Conservation (phyloP, 2,329 filamentous ascomycete species). For the Colletotrichum sp. region DNA sequence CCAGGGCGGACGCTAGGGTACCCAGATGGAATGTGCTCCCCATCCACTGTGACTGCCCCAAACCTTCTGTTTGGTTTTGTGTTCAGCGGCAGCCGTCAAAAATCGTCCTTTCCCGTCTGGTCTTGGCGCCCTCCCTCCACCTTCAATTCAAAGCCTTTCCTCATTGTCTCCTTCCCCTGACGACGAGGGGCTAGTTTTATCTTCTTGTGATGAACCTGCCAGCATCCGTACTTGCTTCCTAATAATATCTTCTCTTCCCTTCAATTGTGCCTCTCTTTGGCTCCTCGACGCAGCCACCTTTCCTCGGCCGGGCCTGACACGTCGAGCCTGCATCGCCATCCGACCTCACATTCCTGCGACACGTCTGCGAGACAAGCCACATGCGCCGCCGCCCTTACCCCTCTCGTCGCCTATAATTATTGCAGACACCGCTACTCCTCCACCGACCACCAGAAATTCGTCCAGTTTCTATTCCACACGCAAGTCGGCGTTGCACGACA, state of each 20-base stretch:
- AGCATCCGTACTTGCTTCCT: background rate
- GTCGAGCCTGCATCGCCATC: background rate
- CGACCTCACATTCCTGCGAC: background rate
- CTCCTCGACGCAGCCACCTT: background rate
- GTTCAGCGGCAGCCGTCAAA: background rate
- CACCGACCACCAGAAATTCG: background rate
- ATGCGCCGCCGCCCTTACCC: background rate
- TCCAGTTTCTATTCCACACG: background rate
- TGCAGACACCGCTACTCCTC: background rate
- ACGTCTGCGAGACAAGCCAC: background rate
- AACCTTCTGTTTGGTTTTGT: background rate
- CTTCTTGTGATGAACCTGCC: background rate
- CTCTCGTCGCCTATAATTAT: background rate
- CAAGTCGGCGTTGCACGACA: background rate
- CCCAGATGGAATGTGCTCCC: background rate
- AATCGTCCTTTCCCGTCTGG: background rate
- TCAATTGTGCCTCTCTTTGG: background rate
- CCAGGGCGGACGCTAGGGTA: background rate
- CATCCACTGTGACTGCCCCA: background rate
- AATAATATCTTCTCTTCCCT: background rate
- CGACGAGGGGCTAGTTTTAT: background rate
- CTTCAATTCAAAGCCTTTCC: background rate
- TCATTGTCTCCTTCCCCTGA: background rate
- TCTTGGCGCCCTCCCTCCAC: background rate
- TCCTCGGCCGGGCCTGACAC: background rate